Percentiles rank a stretch among this genome's conserved stretches.
Evolutionary conservation across 805 yeast species (phyloP).

Genomic region (Candida insectorum): DNA sequence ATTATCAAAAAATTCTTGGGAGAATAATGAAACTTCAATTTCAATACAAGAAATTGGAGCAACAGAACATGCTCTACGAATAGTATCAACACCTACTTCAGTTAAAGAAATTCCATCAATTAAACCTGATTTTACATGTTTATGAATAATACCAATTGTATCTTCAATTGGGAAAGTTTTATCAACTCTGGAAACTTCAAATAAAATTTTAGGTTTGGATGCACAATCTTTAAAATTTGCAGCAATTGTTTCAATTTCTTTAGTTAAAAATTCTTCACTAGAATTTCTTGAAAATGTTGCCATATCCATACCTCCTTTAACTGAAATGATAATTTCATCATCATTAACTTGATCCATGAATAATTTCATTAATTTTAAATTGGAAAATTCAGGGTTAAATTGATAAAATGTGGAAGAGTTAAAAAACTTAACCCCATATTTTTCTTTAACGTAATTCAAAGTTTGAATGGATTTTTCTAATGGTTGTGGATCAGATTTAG

Average conservation of each 20-base stretch:
- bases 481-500: slow-evolving; percentile 58
- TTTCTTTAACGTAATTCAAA: slow-evolving; percentile 46
- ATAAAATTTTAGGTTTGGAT: slow-evolving; percentile 43
- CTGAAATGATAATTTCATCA: slow-evolving; percentile 50
- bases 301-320: slow-evolving; percentile 62
- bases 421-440: slow-evolving; percentile 49
- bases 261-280: slow-evolving; percentile 41
- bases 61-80: slow-evolving; percentile 54
- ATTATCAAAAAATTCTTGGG: slow-evolving; percentile 56
- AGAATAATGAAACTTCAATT: slow-evolving; percentile 71
- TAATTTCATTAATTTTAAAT: slow-evolving; percentile 53
- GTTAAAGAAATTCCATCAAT: slow-evolving; percentile 72
- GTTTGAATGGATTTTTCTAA: slow-evolving; percentile 50
- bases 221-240: slow-evolving; percentile 19
- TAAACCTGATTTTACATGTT: slow-evolving; percentile 58
- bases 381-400: slow-evolving; percentile 32
- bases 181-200: slow-evolving; percentile 74
- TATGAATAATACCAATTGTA: slow-evolving; percentile 53
- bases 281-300: slow-evolving; percentile 46
- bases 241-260: slow-evolving; percentile 45
- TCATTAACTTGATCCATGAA: slow-evolving; percentile 53
- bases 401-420: slow-evolving; percentile 85
- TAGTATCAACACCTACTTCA: slow-evolving; percentile 64
- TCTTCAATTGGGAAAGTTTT: slow-evolving; percentile 53
- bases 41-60: slow-evolving; percentile 68